Base-by-base conservation (phyloP, 306 rosid genomes). In the Begonia peltatifolia region DNA sequence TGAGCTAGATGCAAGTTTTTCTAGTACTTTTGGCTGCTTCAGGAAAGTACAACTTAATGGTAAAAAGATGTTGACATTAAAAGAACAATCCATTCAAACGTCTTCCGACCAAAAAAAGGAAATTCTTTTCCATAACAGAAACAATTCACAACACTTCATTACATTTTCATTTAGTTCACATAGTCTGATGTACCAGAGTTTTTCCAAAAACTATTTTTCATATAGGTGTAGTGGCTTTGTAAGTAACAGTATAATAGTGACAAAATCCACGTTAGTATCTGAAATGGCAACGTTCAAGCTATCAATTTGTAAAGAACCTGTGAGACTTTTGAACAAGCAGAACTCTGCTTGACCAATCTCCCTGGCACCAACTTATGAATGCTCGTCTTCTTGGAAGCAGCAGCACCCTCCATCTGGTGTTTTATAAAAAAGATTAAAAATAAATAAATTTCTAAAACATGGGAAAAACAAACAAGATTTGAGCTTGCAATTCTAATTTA, bases 1-100 rank as follows among this genome's bases (percentile, higher is more conserved):
- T 66, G 87, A 63, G 79, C 64, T 70, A n/a, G 84, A 62, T 64
- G 50, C 71, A 54, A 75, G 72, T 72, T 71, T 86, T 54, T 58
- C 70, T 15, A 41, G 66, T 63, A 62, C 60, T 79, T 75, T 92
- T 12, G 81, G 66, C 51, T 51, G 87, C 74, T 75, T 78, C 58
- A 64, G 53, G 68, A 75, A 57, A 53, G 79, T 62, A 50, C 71
- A 67, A 10, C 48, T 58, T 55, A 69, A 30, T 30, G 57, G 47
- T 30, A 15, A 36, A 42, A 22, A 57, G 14, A 25, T 44, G 42
- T 47, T 46, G 20, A 56, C 22, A 14, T 9, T 23, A 16, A 25
- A 25, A 54, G 44, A 54, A 17, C 11, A 2, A 50, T 12, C 46
- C 46, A 51, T n/a, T 23, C 30, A 11, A 44, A 20, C 23, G 2